Base-by-base conservation (phyloP, 2,329 filamentous ascomycete species). In the Rutstroemia sp. region DNA sequence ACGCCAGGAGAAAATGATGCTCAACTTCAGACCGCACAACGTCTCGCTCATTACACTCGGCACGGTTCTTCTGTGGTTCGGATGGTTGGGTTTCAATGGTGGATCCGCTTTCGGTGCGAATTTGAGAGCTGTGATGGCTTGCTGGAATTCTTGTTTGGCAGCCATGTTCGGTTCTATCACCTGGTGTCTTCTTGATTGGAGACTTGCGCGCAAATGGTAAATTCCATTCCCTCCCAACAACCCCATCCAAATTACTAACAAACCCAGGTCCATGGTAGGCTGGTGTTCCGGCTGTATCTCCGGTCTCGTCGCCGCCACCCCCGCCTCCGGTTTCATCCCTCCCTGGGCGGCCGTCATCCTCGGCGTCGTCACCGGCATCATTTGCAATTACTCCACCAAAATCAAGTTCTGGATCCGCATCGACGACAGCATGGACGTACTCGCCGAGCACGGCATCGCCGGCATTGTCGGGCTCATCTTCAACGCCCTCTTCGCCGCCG, bases 11-110 rank as follows among this genome's bases (percentile, higher is more conserved):
- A 94, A 91, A 78, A 96, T 97, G 91, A 96, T 97, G 89, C 83
- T 96, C 75, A 97, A 97, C 81, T 97, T 97, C 82, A 89, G 94
- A 64, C 94, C 94, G 17, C 94, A 99, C 80, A 99, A 99, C 77
- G 94, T 97, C 64, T 96, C 92, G 5, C 82, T 97, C 68, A 96
- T 99, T 74, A 92, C 94, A 0, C 86, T 97, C 65, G 94, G 94
- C 61, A 97, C 94, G 3, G 82, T 96, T 63, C 82, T 99, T 67
- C 89, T 99, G 56, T 97, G 92, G 92, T 97, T 97, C 68, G 94
- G 94, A 68, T 99, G 94, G 94, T 80, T 99, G 62, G 94, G 92
- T 55, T 99, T 99, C 83, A 99, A 99, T 79, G 94, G 92, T 67
- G 94, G 94, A 62, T 96, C 92, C 23, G 78, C 92, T 41, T 96